A percentile compares a stretch with the other conserved stretches of the same genome.
phyloP scores from a whole-genome alignment of 2,329 filamentous ascomycete genomes.

The Aspergillus viridinutans region DNA sequence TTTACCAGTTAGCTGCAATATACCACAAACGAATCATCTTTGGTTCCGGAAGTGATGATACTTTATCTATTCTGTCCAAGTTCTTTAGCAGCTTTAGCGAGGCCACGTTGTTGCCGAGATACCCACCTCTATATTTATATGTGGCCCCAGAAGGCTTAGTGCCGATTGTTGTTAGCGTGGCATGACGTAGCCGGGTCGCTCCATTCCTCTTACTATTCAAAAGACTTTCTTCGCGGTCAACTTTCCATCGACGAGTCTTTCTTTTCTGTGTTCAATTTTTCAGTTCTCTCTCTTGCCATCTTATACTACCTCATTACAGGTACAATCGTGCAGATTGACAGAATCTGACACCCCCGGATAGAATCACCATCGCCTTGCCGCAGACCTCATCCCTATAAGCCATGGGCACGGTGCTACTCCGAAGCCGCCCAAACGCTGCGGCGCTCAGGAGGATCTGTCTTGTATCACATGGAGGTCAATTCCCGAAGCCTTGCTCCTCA shows the following conservation, averaged over 20 bases:
- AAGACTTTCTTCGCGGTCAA: not conserved
- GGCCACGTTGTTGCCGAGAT: not conserved
- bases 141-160: not conserved
- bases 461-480: conserved; percentile 18
- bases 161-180: not conserved
- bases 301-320: not conserved
- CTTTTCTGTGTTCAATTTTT: not conserved
- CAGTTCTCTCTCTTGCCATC: not conserved
- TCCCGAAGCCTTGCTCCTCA: conserved; percentile 9
- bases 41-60: no score
- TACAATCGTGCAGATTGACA: not conserved
- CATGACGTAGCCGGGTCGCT: not conserved
- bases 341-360: not conserved
- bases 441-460: conserved; percentile 25
- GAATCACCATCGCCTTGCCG: not conserved
- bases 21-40: not conserved
- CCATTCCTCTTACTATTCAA: not conserved
- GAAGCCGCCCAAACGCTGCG: conserved; percentile 25
- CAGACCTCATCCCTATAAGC: conserved; percentile 3
- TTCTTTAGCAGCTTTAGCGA: not conserved
- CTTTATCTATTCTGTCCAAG: no score
- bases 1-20: not conserved
- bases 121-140: not conserved
- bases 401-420: conserved; percentile 32
- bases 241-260: not conserved